Base-by-base conservation (phyloP, 139 green algal genomes). In the Astrephomene gubernaculifera region DNA sequence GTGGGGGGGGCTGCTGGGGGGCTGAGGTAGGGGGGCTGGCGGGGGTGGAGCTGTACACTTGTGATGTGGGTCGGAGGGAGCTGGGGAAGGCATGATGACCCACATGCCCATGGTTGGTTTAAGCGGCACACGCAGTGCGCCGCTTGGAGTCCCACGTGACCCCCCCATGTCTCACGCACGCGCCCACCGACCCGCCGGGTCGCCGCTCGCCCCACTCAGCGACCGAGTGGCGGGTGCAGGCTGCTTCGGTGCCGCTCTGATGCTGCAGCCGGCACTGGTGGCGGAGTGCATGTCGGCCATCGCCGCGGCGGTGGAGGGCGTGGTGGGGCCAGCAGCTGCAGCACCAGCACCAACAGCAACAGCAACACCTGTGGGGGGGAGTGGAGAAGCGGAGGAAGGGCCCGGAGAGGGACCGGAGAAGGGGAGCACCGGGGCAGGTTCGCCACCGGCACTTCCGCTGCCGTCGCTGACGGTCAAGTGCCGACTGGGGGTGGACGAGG, bases 391-490 rank as follows among this genome's bases (percentile, higher is more conserved):
- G n/a, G n/a, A n/a, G n/a, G n/a, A n/a, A n/a, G n/a, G n/a, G n/a
- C n/a, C n/a, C n/a, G n/a, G n/a, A n/a, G n/a, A n/a, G n/a, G n/a
- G n/a, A n/a, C n/a, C n/a, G n/a, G n/a, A n/a, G n/a, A n/a, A n/a
- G n/a, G n/a, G n/a, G n/a, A n/a, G n/a, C n/a, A n/a, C n/a, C n/a
- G n/a, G n/a, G n/a, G n/a, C n/a, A n/a, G n/a, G n/a, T n/a, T n/a
- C n/a, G n/a, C n/a, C n/a, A n/a, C n/a, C n/a, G n/a, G n/a, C n/a
- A n/a, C n/a, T n/a, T n/a, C n/a, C n/a, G n/a, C n/a, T n/a, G n/a
- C n/a, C n/a, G n/a, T n/a, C 93, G 14, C 84, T 98, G 60, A 97
- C 89, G 0, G 93, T 98, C 71, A 98, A 98, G 81, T 98, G 96
- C 94, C 87, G 96, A 12, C 82, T 98, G n/a, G 95, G 94, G 81